A percentile compares a stretch with the other conserved stretches of the same genome.
Conservation (phyloP, 1,139 yeast species). For the Kurtzmaniella quercitrusa region DNA sequence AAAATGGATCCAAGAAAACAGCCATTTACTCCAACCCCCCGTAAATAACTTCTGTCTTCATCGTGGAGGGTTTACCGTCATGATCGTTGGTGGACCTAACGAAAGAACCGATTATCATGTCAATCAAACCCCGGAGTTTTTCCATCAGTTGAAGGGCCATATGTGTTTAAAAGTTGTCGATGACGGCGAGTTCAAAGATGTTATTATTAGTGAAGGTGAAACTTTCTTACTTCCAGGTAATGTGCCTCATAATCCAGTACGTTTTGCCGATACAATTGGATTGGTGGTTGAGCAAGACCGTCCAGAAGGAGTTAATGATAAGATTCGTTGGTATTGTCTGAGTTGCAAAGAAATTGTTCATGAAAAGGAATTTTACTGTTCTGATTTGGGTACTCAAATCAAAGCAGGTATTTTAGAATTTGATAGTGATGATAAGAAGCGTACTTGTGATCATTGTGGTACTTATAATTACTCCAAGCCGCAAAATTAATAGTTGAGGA, state of each 20-base stretch:
- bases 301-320: slow-evolving; percentile 64
- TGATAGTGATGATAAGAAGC: slow-evolving; percentile 56
- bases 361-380: slow-evolving; percentile 69
- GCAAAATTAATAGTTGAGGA: slow-evolving; percentile 18
- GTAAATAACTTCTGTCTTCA: slow-evolving; percentile 89
- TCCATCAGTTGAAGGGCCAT: slow-evolving; percentile 79
- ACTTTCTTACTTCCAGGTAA: slow-evolving; percentile 81
- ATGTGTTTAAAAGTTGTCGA: slow-evolving; percentile 88
- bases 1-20: slow-evolving; percentile 78
- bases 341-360: slow-evolving; percentile 62
- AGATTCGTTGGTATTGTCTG: slow-evolving; percentile 82
- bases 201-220: slow-evolving; percentile 79
- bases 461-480: slow-evolving; percentile 64
- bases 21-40: slow-evolving; percentile 78
- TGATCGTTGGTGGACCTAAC: slow-evolving; percentile 95
- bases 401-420: slow-evolving; percentile 75
- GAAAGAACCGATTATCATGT: slow-evolving; percentile 91
- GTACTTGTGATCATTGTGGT: slow-evolving; percentile 77
- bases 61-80: slow-evolving; percentile 87
- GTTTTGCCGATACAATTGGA: slow-evolving; percentile 84
- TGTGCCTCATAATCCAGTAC: slow-evolving; percentile 85
- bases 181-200: slow-evolving; percentile 66
- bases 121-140: slow-evolving; percentile 93
- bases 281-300: slow-evolving; percentile 93
- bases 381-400: slow-evolving; percentile 86